Conservation (phyloP, 768 basidiomycete species). For the Boletus pseudo-olivaceus region DNA sequence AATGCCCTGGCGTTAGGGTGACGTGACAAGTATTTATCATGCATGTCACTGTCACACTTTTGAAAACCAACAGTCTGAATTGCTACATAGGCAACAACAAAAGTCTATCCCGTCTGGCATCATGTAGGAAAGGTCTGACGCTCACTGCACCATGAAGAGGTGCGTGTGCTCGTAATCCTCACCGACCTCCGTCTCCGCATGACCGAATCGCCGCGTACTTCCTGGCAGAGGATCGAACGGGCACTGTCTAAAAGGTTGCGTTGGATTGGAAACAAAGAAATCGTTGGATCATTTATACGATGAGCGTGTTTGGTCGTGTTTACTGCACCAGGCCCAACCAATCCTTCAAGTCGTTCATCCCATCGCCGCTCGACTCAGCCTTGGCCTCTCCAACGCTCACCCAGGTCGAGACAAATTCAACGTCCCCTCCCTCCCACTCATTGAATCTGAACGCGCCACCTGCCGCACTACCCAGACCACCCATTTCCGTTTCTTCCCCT, state of each 20-base stretch:
- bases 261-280: slow-evolving; percentile 12
- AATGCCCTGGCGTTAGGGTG: slow-evolving; percentile 3
- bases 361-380: slow-evolving; percentile 32
- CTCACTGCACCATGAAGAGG: slow-evolving; percentile 50
- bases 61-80: no score
- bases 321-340: slow-evolving; percentile 43
- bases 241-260: slow-evolving; percentile 76
- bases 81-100: neutral
- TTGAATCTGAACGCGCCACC: slow-evolving; percentile 65
- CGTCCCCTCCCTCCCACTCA: slow-evolving; percentile 84
- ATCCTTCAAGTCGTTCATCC: slow-evolving; percentile 41
- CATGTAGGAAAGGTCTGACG: slow-evolving; percentile 68
- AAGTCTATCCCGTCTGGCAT: slow-evolving; percentile 19
- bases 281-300: slow-evolving; percentile 10
- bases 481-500: slow-evolving; percentile 60
- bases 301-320: slow-evolving; percentile 28
- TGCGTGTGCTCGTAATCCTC: slow-evolving; percentile 61
- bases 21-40: slow-evolving; percentile 17
- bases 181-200: slow-evolving; percentile 58
- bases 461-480: slow-evolving; percentile 58
- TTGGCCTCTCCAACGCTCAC: slow-evolving; percentile 34
- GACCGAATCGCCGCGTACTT: slow-evolving; percentile 64
- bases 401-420: slow-evolving; percentile 62
- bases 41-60: slow-evolving; percentile 4
- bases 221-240: slow-evolving; percentile 46